A percentile compares a stretch with the other conserved stretches of the same genome.
These are phyloP conservation scores for Monascus purpureus DNA, from an alignment of 495 filamentous ascomycete genomes.

Conservation along the genomic window DNA sequence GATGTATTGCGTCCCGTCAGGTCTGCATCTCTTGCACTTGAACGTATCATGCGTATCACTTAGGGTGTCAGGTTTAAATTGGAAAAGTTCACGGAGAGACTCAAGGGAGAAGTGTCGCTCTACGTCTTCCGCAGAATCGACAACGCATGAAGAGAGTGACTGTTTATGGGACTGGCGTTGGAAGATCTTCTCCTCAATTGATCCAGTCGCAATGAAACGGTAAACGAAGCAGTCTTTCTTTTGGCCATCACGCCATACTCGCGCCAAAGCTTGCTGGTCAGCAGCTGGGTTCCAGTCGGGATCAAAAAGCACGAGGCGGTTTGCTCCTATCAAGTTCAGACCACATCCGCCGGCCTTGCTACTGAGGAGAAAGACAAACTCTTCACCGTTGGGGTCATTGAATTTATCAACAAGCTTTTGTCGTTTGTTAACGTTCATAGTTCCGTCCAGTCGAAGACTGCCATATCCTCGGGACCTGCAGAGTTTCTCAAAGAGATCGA, in stretches of 20 bases:
- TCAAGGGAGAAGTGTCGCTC: slow-evolving; percentile 92
- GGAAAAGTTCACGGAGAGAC: slow-evolving; percentile 79
- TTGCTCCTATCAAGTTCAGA: slow-evolving; percentile 93
- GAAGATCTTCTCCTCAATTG: slow-evolving; percentile 99
- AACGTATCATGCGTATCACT: slow-evolving; percentile 98
- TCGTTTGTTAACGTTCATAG: slow-evolving; percentile 93
- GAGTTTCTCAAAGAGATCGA: slow-evolving; percentile 87
- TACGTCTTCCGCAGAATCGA: slow-evolving; percentile 92
- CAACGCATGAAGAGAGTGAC: slow-evolving; percentile 90
- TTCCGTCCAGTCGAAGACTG: slow-evolving; percentile 79
- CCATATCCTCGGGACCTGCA: slow-evolving; percentile 79
- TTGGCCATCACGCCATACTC: slow-evolving; percentile 97
- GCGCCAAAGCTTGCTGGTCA: slow-evolving; percentile 91
- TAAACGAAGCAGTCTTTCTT: slow-evolving; percentile 99
- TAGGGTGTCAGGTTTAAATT: slow-evolving; percentile 67
- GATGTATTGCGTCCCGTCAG: slow-evolving; percentile 70
- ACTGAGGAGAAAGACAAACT: slow-evolving; percentile 93
- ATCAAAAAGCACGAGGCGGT: slow-evolving; percentile 93
- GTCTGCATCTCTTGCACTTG: slow-evolving; percentile 91
- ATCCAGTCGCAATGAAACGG: slow-evolving; percentile 93
- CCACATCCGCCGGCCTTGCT: slow-evolving; percentile 95
- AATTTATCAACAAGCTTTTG: slow-evolving; percentile 97
- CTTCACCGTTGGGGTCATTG: slow-evolving; percentile 81
- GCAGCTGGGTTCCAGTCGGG: slow-evolving; percentile 99
- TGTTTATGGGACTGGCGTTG: slow-evolving; percentile 98